Evolutionary conservation across 768 basidiomycete species (phyloP), one percentile per base, ranked within the genome.

Genomic region (Suillus ampliporus): DNA sequence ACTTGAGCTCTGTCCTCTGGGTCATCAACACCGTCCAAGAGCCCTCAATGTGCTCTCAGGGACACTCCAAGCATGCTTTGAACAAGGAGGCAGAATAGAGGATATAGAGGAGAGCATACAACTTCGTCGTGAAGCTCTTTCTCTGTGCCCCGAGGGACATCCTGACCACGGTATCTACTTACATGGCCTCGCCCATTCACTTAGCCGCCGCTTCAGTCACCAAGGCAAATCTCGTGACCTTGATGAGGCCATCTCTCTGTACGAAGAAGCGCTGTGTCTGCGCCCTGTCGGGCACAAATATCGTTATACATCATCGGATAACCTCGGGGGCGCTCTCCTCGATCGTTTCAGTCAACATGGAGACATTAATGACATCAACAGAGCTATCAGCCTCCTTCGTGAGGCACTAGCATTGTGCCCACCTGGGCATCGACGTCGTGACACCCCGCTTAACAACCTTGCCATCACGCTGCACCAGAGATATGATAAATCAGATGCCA

Each of bases 401-500:
- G 41, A 38, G 9, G 57, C 57, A 40, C 38, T 58, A 37, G 31
- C 7, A 14, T 40, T 57, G 38, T 17, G 57, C 14, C 57, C 57
- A 8, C 57, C 38, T 17, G 57, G 57, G 37, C 31, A 47, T 63
- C 10, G 34, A 43, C 14, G 21, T 34, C 60, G 43, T 21, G 13
- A 2, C n/a, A 40, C 8, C 61, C 58, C 23, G 44, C 59, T 34
- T 19, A 17, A 44, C 19, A 52, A 47, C 38, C 61, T 75, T 43
- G 69, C 67, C 10, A 58, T 21, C 43, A 56, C 62, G 3, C 60
- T 72, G 15, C n/a, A 46, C 8, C 7, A 6, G 52, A 67, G 69
- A 23, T 73, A 67, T 65, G 61, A 70, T n/a, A n/a, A n/a, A n/a
- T n/a, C n/a, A n/a, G 40, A 31, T 44, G n/a, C n/a, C 8, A 38